These are phyloP conservation scores for Aspergillus tanneri DNA, from an alignment of 2,329 filamentous ascomycete genomes.

Conservation along the genomic window DNA sequence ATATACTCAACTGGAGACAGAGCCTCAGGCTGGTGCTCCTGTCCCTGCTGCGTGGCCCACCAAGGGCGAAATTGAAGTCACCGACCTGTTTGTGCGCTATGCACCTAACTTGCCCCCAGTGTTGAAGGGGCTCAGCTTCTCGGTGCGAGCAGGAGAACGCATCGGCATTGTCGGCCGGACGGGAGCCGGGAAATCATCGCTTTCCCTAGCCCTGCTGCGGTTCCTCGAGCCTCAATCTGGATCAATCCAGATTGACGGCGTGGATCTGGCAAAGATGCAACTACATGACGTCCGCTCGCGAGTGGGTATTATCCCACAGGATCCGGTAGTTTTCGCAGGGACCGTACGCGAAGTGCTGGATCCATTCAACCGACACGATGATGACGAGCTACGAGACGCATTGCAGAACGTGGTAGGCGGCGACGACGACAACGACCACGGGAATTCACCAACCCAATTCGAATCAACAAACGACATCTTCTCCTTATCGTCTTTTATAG, in stretches of 20 bases:
- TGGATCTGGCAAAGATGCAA: slow-evolving; percentile 71
- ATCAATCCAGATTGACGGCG: slow-evolving; percentile 66
- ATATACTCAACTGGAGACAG: slow-evolving; percentile 67
- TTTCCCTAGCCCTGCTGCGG: slow-evolving; percentile 74
- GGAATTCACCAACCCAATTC: slow-evolving; percentile 42
- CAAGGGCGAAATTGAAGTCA: slow-evolving; percentile 68
- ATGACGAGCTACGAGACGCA: slow-evolving; percentile 67
- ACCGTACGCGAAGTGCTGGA: slow-evolving; percentile 74
- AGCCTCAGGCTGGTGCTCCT: slow-evolving; percentile 62
- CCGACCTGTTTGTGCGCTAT: slow-evolving; percentile 69
- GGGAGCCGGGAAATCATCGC: slow-evolving; percentile 73
- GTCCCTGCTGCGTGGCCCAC: slow-evolving; percentile 73
- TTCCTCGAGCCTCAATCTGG: slow-evolving; percentile 70
- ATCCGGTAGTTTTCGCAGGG: slow-evolving; percentile 76
- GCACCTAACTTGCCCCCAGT: slow-evolving; percentile 68
- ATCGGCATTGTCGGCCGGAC: slow-evolving; percentile 77
- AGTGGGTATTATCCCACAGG: slow-evolving; percentile 76
- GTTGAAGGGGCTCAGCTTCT: slow-evolving; percentile 67
- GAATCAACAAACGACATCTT: not conserved
- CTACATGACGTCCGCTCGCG: slow-evolving; percentile 69
- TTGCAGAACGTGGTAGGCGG: slow-evolving; percentile 58
- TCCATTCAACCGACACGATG: slow-evolving; percentile 67
- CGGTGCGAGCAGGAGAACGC: slow-evolving; percentile 64
- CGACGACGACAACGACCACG: slow-evolving; percentile 16
- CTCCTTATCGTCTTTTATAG: slow-evolving; percentile 51